Evolutionary conservation across 2,329 filamentous ascomycete species (phyloP), one percentile per base, ranked within the genome.

Genomic region (Xylariaceae sp.): DNA sequence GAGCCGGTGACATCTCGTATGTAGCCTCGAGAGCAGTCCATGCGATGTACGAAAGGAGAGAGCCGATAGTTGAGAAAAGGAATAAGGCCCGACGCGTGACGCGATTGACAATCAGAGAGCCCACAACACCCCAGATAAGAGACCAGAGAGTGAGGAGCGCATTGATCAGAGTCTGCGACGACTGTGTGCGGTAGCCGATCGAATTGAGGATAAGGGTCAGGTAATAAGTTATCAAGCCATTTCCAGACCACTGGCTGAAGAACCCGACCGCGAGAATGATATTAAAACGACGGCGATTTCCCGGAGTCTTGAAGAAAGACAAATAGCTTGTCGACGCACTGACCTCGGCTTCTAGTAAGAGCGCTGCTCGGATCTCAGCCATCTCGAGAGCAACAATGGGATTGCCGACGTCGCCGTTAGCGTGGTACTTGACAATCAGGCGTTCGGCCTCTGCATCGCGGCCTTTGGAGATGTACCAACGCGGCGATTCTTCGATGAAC

Each of bases 401-500:
- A 16, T 16, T 32, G 27, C 16, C 16, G 27, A 14, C 7, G 27
- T 16, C 16, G 27, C 27, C 27, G 27, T 32, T 16, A 16, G 12
- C 27, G 16, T 45, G 43, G 34, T 40, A 45, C 22, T 27, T 22
- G 43, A 29, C 27, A 6, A 45, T 29, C 27, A 37, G 22, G 11
- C 34, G 34, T 11, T 46, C 23, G 32, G 36, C 43, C 27, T 45
- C 43, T 5, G 43, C 17, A 20, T 45, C 43, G 8, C 43, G 43
- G 16, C 29, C 37, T 23, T 32, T 36, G 16, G 43, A 20, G 20
- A 45, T 45, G 8, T 40, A 14, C 43, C 43, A 45, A 12, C 43
- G 43, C 22, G 43, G 43, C 14, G 43, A 45, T 37, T 45, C 43
- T 2, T 36, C 36, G 40, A 48, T 27, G 21, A 43, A 22, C n/a